Evolutionary conservation across 2,329 filamentous ascomycete genomes (phyloP).

Genomic region (Didymella pinodella): DNA sequence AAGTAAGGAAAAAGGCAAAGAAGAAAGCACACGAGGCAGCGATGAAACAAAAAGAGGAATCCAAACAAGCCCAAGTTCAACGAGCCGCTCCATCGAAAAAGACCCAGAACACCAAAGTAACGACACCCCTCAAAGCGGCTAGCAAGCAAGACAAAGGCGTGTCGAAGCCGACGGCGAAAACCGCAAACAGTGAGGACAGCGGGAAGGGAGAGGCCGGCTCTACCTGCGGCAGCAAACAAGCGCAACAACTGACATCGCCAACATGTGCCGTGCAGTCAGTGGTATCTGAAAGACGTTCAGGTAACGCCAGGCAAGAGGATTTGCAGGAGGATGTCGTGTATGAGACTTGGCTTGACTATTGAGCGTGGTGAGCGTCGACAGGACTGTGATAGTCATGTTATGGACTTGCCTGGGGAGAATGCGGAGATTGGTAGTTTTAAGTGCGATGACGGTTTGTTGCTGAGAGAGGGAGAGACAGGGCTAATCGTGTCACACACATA

Average conservation of each 20-base stretch:
- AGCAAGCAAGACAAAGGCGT: background rate
- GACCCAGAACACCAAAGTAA: background rate
- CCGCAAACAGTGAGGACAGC: background rate
- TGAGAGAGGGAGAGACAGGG: background rate
- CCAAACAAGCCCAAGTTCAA: background rate
- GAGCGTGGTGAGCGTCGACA: background rate
- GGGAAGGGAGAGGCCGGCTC: background rate
- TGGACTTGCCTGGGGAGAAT: background rate
- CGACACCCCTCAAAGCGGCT: background rate
- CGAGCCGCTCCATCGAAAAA: background rate
- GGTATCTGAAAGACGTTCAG: background rate
- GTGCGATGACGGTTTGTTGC: background rate
- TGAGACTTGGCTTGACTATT: background rate
- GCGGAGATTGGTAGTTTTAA: background rate
- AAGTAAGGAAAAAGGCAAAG: background rate
- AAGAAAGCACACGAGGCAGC: background rate
- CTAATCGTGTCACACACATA: background rate
- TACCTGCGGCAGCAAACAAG: background rate
- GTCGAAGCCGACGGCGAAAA: background rate
- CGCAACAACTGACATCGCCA: background rate
- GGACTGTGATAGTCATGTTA: background rate
- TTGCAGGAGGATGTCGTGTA: background rate
- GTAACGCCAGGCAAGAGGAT: background rate
- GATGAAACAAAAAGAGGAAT: background rate
- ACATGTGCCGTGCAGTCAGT: background rate